These are phyloP conservation scores for Penstemon newberryi DNA, from an alignment of 257 asterid genomes.

Conservation along the genomic window DNA sequence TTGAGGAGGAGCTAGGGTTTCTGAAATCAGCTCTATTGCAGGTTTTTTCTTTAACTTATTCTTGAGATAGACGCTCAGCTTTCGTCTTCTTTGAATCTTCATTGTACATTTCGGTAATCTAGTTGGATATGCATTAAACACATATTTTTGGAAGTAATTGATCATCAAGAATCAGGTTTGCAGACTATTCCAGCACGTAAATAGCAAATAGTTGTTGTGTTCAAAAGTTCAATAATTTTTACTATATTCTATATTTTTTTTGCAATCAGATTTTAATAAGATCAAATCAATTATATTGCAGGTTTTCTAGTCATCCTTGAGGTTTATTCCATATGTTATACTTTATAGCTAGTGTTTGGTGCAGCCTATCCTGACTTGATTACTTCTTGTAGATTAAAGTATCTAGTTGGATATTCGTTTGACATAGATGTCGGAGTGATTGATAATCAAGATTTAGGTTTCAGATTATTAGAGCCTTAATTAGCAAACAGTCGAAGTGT, in stretches of 20 bases:
- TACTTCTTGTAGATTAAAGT: neutral
- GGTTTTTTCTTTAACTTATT: conserved; percentile 36
- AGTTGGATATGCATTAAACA: too few species aligned
- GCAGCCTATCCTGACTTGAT: conserved; percentile 5
- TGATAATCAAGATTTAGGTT: conserved; percentile 18
- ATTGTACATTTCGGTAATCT: neutral
- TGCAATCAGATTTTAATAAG: too few species aligned
- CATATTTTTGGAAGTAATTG: too few species aligned
- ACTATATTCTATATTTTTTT: too few species aligned
- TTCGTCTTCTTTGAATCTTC: neutral
- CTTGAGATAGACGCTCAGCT: neutral
- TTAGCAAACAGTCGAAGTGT: conserved; percentile 8
- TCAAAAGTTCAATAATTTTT: too few species aligned
- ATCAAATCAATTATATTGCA: too few species aligned
- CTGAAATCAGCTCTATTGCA: conserved; percentile 80
- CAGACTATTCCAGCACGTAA: too few species aligned
- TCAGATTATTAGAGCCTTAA: conserved; percentile 6
- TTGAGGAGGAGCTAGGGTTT: conserved; percentile 90
- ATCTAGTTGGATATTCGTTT: neutral
- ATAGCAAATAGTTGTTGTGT: too few species aligned
- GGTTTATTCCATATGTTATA: conserved; percentile 1
- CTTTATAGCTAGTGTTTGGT: neutral
- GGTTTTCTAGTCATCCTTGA: neutral
- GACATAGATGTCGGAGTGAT: conserved; percentile 10
- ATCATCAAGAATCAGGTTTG: too few species aligned